phyloP scores from a whole-genome alignment of 768 basidiomycete genomes.

The Dacryopinax spathularia region DNA sequence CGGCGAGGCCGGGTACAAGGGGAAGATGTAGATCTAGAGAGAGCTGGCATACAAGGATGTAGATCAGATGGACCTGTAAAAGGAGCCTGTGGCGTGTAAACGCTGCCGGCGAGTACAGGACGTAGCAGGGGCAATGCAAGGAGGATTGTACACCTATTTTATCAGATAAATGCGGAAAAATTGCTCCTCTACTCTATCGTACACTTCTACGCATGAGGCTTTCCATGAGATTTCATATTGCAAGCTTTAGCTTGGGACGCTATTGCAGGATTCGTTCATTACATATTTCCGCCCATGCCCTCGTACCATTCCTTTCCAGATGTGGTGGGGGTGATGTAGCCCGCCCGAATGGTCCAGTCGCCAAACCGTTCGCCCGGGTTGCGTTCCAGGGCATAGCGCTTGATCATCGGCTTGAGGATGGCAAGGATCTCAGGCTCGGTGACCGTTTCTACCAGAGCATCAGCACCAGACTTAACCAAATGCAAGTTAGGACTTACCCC shows the following conservation, averaged over 20 bases:
- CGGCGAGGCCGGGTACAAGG: conserved; percentile 16
- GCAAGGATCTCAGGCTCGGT: conserved; percentile 84
- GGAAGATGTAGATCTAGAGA: neutral
- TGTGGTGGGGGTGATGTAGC: conserved; percentile 76
- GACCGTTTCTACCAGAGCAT: conserved; percentile 46
- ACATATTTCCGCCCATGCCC: conserved; percentile 52
- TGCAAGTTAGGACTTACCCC: conserved; percentile 33
- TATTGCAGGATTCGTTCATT: neutral
- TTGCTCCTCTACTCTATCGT: neutral
- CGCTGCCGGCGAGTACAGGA: conserved; percentile 11
- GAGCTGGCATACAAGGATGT: neutral
- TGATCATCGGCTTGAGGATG: conserved; percentile 87
- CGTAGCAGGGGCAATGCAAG: neutral
- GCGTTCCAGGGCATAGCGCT: conserved; percentile 77
- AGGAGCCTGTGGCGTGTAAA: too few species aligned
- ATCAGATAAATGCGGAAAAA: conserved; percentile 1
- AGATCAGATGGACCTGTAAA: neutral
- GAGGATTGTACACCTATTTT: neutral
- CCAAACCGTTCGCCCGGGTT: conserved; percentile 83
- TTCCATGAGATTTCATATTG: neutral
- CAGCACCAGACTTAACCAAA: neutral
- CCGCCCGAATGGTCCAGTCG: conserved; percentile 84
- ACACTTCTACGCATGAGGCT: neutral
- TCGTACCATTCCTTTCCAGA: conserved; percentile 82
- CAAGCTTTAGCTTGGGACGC: neutral